Evolutionary conservation across 805 yeast species (phyloP).

Genomic region (Metschnikowia lunata): DNA sequence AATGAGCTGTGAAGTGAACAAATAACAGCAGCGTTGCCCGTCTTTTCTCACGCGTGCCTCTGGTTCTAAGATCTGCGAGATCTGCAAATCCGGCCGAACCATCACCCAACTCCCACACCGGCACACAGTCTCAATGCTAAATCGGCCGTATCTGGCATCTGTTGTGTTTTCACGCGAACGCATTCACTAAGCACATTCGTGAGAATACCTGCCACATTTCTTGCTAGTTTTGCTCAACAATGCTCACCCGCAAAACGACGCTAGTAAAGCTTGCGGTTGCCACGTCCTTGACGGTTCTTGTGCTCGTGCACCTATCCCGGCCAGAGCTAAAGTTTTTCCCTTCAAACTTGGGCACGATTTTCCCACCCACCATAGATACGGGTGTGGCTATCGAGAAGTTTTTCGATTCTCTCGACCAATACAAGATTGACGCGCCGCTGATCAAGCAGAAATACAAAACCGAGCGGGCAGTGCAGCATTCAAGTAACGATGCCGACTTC

Average conservation of each 20-base stretch:
- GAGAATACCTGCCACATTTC: too few relatives aligned
- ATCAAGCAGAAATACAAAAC: constrained; percentile 38
- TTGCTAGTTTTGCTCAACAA: neutral
- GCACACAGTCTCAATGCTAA: too few relatives aligned
- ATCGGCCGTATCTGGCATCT: too few relatives aligned
- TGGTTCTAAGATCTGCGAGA: too few relatives aligned
- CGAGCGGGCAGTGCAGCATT: constrained; percentile 41
- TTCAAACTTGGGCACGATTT: neutral
- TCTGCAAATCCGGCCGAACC: too few relatives aligned
- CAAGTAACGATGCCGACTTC: constrained; percentile 37
- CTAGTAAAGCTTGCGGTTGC: constrained; percentile 1
- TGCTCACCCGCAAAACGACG: constrained; percentile 2
- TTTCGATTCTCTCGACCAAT: constrained; percentile 31
- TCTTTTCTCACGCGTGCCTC: too few relatives aligned
- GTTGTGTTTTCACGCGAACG: too few relatives aligned
- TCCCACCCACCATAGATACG: neutral
- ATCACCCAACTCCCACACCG: too few relatives aligned
- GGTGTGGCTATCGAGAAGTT: constrained; percentile 11
- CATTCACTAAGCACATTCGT: too few relatives aligned
- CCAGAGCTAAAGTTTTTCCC: neutral
- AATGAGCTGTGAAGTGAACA: too few relatives aligned
- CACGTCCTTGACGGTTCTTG: neutral
- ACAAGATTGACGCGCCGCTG: constrained; percentile 35
- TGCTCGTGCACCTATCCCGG: neutral
- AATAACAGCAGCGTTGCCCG: too few relatives aligned